These are phyloP conservation scores for Gynostemma pentaphyllum DNA, from an alignment of 306 rosid genomes.

Conservation along the genomic window DNA sequence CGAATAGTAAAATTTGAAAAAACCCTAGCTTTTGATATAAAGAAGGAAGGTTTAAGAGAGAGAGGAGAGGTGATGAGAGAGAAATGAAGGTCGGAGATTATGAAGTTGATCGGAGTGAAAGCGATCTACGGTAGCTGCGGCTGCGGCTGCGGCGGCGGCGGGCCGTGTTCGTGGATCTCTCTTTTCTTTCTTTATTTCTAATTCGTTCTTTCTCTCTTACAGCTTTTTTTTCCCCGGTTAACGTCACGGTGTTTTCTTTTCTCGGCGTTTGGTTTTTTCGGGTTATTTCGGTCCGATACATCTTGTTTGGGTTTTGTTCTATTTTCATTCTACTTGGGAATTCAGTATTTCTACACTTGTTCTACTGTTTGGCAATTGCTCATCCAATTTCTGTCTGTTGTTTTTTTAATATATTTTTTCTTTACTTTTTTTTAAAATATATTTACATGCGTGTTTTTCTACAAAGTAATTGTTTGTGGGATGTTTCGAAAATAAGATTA, in stretches of 20 bases:
- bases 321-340: background rate
- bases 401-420: too few relatives aligned
- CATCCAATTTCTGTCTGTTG: background rate
- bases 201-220: too few relatives aligned
- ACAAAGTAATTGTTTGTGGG: too few relatives aligned
- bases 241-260: background rate
- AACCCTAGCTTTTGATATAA: background rate
- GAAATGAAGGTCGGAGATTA: background rate
- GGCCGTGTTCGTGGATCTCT: background rate
- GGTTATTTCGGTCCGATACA: too few relatives aligned
- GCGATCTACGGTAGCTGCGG: background rate
- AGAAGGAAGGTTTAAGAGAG: background rate
- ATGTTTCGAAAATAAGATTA: too few relatives aligned
- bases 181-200: background rate
- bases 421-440: too few relatives aligned
- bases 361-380: too few relatives aligned
- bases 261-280: too few relatives aligned
- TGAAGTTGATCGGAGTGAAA: background rate
- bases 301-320: background rate
- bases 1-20: too few relatives aligned
- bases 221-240: background rate
- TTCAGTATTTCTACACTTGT: background rate
- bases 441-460: too few relatives aligned
- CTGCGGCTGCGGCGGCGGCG: background rate
- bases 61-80: background rate